Base-by-base conservation (phyloP, 148 eudicot genomes). In the Vaccinium vitisidaea region DNA sequence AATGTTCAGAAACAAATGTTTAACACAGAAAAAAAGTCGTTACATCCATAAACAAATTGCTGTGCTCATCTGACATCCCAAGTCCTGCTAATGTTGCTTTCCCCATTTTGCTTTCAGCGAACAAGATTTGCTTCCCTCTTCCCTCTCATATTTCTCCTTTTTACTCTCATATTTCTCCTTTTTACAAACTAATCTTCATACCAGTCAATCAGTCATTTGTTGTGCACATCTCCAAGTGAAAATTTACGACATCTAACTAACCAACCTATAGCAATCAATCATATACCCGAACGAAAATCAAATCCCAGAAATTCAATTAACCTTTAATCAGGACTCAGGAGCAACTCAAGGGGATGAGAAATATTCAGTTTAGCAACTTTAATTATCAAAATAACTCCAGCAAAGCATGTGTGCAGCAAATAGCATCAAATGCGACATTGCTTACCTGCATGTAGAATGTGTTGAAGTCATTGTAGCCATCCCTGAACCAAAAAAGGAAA, bases 381-480 rank as follows among this genome's bases (percentile, higher is more conserved):
- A 79, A 79, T 25, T 7, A 53, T 54, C 36, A 55, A 30, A 79
- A 27, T 27, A 79, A 79, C 48, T 32, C 82, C 25, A 80, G 82
- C 48, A 71, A 53, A 54, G 23, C 50, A 27, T 32, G 32, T 56
- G 25, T 19, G 32, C 75, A 53, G 54, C 19, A 73, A 56, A 80
- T 36, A 46, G 55, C 55, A 69, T 53, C 82, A 46, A 76, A 50
- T 50, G 48, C 76, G 58, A 77, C 56, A 53, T 80, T 55, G 81
- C 99, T 95, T 93, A 97, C 99, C 92, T 97, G 99, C 96, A 97
- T 92, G 89, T 97, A 97, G 90, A 97, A 97, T 83, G 99, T 97
- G 83, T 97, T 97, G 90, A 97, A 97, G 87, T 97, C 99, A 85
- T 95, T 97, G 92, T 97, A 95, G 56, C 99, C 99, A 90, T 97